A percentile compares a stretch with the other conserved stretches of the same genome.
Conservation (phyloP, 1,139 yeast species). For the Saccharomycopsis phalli region DNA sequence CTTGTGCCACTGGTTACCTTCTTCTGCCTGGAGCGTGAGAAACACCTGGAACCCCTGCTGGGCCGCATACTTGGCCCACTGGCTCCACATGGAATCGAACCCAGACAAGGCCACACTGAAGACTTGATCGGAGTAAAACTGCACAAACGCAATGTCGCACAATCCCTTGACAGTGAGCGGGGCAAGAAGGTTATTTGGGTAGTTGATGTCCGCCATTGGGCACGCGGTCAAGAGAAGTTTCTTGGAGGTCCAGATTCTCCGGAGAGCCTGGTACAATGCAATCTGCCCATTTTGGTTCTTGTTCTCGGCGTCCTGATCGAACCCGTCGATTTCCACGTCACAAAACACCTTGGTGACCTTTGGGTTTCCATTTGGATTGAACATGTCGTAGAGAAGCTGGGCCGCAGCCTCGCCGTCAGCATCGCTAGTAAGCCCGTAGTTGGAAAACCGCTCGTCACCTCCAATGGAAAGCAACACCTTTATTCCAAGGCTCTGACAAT, state of each 20-base stretch:
- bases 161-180: too few relatives aligned
- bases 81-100: conserved; percentile 9
- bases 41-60: conserved; percentile 11
- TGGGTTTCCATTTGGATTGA: conserved; percentile 26
- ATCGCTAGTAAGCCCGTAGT: conserved; percentile 40
- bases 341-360: conserved; percentile 42
- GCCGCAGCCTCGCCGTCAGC: conserved; percentile 40
- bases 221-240: conserved; percentile 80
- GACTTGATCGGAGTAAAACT: conserved; percentile 16
- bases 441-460: conserved; percentile 63
- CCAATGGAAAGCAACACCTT: conserved; percentile 62
- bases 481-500: conserved; percentile 59
- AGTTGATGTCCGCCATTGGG: conserved; percentile 42
- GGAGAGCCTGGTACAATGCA: conserved; percentile 52
- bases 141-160: conserved; percentile 17
- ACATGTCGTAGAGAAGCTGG: conserved; percentile 42
- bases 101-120: conserved; percentile 6
- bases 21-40: conserved; percentile 11
- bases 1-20: conserved; percentile 7
- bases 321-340: conserved; percentile 24
- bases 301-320: conserved; percentile 19
- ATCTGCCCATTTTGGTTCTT: conserved; percentile 44
- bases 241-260: conserved; percentile 47
- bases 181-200: too few relatives aligned
- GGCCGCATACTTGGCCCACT: conserved; percentile 12